These are phyloP conservation scores for Phytophthora cryptogea DNA, from an alignment of 352 stramenopile species.

Conservation along the genomic window DNA sequence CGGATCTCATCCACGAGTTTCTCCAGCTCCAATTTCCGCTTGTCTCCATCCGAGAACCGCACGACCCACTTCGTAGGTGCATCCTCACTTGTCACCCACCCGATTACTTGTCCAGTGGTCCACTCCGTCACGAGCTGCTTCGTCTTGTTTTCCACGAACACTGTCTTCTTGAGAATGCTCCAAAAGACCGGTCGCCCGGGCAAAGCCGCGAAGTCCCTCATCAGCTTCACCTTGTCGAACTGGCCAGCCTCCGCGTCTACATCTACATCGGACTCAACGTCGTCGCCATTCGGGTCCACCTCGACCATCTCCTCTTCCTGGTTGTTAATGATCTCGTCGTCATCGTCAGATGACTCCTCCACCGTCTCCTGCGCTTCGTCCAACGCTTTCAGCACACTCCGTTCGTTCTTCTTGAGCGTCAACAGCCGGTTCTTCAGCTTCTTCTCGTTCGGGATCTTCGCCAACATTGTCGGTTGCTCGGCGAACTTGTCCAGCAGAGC, in stretches of 20 bases:
- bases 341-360: neutral
- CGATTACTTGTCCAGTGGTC: slow-evolving; percentile 29
- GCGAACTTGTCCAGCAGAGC: slow-evolving; percentile 22
- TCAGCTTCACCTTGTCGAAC: slow-evolving; percentile 30
- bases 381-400: neutral
- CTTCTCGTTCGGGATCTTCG: slow-evolving; percentile 20
- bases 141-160: slow-evolving; percentile 17
- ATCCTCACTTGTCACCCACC: slow-evolving; percentile 22
- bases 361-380: neutral
- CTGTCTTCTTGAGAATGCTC: slow-evolving; percentile 28
- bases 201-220: slow-evolving; percentile 25
- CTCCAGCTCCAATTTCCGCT: slow-evolving; percentile 18
- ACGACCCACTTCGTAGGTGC: slow-evolving; percentile 26
- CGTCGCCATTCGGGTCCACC: slow-evolving; percentile 1
- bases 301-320: neutral
- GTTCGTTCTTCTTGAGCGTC: slow-evolving; percentile 21
- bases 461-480: slow-evolving; percentile 18
- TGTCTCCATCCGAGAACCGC: slow-evolving; percentile 26
- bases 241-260: neutral
- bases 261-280: neutral
- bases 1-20: slow-evolving; percentile 32
- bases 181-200: slow-evolving; percentile 34
- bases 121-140: slow-evolving; percentile 23
- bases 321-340: neutral
- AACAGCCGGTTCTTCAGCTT: slow-evolving; percentile 23